Percentiles rank a stretch among this genome's conserved stretches.
Conservation (phyloP, 352 stramenopile species). For the Phytophthora pinifolia region DNA sequence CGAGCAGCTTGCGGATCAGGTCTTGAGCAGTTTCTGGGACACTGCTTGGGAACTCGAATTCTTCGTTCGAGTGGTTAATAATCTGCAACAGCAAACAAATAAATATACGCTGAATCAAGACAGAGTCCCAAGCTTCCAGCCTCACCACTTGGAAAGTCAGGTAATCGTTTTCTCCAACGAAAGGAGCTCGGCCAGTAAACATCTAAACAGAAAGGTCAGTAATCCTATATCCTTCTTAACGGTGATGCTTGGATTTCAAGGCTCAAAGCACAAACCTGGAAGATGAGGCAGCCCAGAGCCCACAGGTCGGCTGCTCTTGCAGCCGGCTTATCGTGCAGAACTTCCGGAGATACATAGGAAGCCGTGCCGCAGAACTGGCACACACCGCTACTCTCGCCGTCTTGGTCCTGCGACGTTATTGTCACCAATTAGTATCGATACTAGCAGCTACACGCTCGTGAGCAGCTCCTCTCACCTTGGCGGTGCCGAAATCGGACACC, state of each 20-base stretch:
- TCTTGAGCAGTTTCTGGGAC: conserved; percentile 69
- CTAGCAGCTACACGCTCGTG: not conserved
- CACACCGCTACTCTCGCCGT: conserved; percentile 52
- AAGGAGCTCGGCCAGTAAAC: conserved; percentile 80
- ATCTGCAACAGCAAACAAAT: conserved; percentile 40
- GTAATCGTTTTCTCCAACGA: conserved; percentile 91
- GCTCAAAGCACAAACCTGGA: conserved; percentile 41
- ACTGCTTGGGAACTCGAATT: conserved; percentile 69
- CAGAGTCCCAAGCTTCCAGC: not conserved
- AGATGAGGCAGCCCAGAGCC: conserved; percentile 91
- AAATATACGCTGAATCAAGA: not conserved
- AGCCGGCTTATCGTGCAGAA: conserved; percentile 83
- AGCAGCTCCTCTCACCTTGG: conserved; percentile 46
- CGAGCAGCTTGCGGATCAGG: conserved; percentile 74
- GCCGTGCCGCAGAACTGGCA: conserved; percentile 90
- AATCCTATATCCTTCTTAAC: not conserved
- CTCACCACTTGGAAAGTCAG: conserved; percentile 88
- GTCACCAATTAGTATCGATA: conserved; percentile 6
- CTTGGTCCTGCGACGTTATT: conserved; percentile 54
- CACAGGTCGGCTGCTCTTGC: conserved; percentile 87
- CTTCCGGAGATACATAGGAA: conserved; percentile 91
- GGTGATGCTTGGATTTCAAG: not conserved
- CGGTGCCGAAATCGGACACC: conserved; percentile 90
- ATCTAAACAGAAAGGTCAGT: conserved; percentile 43
- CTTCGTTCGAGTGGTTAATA: conserved; percentile 78